A percentile compares a stretch with the other conserved stretches of the same genome.
Conservation (phyloP, 352 stramenopile species). For the Phytopythium sindhum region DNA sequence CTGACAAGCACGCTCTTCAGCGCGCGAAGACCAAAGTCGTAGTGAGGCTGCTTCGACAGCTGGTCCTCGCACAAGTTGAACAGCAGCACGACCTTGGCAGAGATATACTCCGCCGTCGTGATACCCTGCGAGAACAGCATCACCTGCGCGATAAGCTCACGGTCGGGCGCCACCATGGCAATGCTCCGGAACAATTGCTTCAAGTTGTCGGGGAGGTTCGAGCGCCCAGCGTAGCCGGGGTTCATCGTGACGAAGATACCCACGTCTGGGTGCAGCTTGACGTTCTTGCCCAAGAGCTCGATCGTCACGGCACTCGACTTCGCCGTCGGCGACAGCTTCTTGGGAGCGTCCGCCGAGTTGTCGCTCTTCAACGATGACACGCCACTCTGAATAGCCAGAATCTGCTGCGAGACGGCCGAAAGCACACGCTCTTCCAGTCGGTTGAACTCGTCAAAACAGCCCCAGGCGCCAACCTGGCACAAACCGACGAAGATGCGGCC, state of each 20-base stretch:
- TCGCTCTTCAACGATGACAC: conserved; percentile 85
- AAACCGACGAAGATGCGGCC: conserved; percentile 99
- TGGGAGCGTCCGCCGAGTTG: conserved; percentile 25
- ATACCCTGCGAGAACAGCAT: conserved; percentile 99
- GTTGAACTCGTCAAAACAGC: conserved; percentile 99
- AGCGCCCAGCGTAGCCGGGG: conserved; percentile 98
- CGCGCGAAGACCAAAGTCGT: conserved; percentile 99
- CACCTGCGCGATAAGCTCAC: conserved; percentile 99
- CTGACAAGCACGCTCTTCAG: conserved; percentile 99
- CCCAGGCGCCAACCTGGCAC: conserved; percentile 99
- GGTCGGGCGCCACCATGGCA: conserved; percentile 99
- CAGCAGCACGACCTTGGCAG: conserved; percentile 96
- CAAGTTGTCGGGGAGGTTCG: conserved; percentile 97
- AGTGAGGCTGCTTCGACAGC: conserved; percentile 99
- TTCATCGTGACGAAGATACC: conserved; percentile 99
- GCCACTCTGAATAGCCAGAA: conserved; percentile 98
- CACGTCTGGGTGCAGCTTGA: conserved; percentile 96
- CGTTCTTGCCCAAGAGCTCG: conserved; percentile 94
- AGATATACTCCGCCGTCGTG: conserved; percentile 95
- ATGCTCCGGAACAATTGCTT: conserved; percentile 99
- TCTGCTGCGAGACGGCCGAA: conserved; percentile 99
- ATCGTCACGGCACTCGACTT: conserved; percentile 63
- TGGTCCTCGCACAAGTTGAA: conserved; percentile 98
- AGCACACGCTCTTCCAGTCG: conserved; percentile 99
- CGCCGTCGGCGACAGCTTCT: conserved; percentile 3